These are phyloP conservation scores for Kalanchoe fedtschenkoi DNA, from an alignment of 164 flowering plant genomes.

Conservation along the genomic window DNA sequence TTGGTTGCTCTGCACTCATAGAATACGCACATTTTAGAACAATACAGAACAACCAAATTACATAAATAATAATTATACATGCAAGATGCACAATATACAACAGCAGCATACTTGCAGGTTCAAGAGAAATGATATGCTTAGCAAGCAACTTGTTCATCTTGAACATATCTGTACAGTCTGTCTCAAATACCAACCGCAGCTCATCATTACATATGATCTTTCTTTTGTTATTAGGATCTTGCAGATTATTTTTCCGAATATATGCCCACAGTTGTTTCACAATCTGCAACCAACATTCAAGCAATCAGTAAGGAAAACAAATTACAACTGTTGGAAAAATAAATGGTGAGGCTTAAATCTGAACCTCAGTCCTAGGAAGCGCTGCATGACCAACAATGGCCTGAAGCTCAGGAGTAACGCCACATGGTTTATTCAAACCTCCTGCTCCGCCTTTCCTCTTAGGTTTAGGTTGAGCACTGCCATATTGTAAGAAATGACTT, in stretches of 20 bases:
- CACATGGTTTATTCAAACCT: constrained; percentile 84
- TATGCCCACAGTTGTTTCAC: constrained; percentile 98
- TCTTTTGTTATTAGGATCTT: constrained; percentile 94
- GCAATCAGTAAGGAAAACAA: not conserved
- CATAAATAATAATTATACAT: not conserved
- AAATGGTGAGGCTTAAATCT: not conserved
- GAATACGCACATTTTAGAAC: constrained; percentile 44
- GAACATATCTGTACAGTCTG: constrained; percentile 96
- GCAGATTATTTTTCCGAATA: constrained; percentile 87
- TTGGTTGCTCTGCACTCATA: constrained; percentile 9
- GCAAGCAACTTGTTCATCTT: constrained; percentile 45
- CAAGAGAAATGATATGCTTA: constrained; percentile 53
- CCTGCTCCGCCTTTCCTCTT: constrained; percentile 96
- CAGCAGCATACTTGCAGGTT: constrained; percentile 54
- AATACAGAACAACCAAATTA: not conserved
- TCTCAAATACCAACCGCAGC: constrained; percentile 80
- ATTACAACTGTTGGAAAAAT: not conserved
- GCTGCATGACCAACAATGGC: constrained; percentile 79
- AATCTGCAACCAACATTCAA: constrained; percentile 36
- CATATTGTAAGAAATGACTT: constrained; percentile 5
- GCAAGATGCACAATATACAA: not conserved
- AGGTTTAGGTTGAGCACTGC: constrained; percentile 50
- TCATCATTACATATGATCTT: constrained; percentile 91
- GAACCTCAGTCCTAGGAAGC: constrained; percentile 86
- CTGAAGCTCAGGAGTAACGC: constrained; percentile 88